Evolutionary conservation across 129 eudicot genomes (phyloP).

Genomic region (Lactuca sativa): DNA sequence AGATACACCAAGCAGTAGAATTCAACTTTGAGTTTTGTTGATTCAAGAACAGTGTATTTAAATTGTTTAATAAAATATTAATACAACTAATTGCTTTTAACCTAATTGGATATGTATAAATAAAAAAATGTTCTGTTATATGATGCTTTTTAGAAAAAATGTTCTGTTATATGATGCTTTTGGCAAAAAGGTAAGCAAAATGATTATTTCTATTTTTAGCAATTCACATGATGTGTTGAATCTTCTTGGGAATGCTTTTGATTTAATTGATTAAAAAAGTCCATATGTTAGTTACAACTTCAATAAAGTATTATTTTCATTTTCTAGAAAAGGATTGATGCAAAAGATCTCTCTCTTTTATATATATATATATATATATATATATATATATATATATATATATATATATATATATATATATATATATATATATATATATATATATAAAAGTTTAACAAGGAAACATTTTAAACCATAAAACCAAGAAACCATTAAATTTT

Average conservation of each 20-base stretch:
- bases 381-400: too few relatives aligned
- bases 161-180: neutral
- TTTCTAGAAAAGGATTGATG: neutral
- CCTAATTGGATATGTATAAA: neutral
- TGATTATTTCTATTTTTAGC: conserved; percentile 1
- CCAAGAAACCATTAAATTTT: too few relatives aligned
- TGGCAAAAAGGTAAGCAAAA: conserved; percentile 5
- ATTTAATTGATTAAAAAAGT: neutral
- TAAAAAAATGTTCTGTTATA: neutral
- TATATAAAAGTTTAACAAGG: too few relatives aligned
- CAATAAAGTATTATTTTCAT: neutral
- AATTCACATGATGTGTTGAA: conserved; percentile 9
- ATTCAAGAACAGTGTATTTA: too few relatives aligned
- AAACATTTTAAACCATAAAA: too few relatives aligned
- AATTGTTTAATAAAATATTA: too few relatives aligned
- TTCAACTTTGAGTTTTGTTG: too few relatives aligned
- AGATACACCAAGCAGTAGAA: too few relatives aligned
- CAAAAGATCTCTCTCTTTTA: neutral
- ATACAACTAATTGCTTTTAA: neutral
- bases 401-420: too few relatives aligned
- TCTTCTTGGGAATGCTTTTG: conserved; percentile 9
- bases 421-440: too few relatives aligned
- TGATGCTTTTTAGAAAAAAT: neutral
- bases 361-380: too few relatives aligned
- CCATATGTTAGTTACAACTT: conserved; percentile 14